These are phyloP conservation scores for Boehmeria nivea DNA, from an alignment of 306 rosid species.

Conservation along the genomic window DNA sequence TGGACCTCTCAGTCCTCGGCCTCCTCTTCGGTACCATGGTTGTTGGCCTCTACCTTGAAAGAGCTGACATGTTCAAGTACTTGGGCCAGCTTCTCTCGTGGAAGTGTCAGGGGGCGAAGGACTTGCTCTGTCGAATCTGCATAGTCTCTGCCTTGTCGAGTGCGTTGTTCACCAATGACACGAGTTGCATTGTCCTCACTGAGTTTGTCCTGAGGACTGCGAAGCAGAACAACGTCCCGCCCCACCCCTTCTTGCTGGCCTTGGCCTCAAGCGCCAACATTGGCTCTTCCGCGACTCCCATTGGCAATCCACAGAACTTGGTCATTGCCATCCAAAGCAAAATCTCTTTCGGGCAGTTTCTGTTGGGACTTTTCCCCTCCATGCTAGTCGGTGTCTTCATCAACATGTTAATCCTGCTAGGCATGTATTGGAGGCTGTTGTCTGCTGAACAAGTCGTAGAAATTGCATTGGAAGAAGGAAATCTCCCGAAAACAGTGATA, in stretches of 20 bases:
- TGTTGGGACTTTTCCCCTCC: slow-evolving; percentile 66
- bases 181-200: slow-evolving; percentile 75
- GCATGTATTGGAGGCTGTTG: slow-evolving; percentile 60
- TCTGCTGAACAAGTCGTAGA: slow-evolving; percentile 50
- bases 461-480: slow-evolving; percentile 39
- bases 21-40: slow-evolving; percentile 96
- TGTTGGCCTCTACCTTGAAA: slow-evolving; percentile 82
- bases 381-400: slow-evolving; percentile 65
- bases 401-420: slow-evolving; percentile 55
- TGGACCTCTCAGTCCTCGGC: slow-evolving; percentile 83
- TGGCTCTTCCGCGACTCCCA: slow-evolving; percentile 87
- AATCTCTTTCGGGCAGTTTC: slow-evolving; percentile 59
- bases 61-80: slow-evolving; percentile 85
- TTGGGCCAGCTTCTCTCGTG: slow-evolving; percentile 72
- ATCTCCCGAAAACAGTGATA: slow-evolving; percentile 34
- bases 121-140: slow-evolving; percentile 69
- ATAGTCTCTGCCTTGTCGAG: slow-evolving; percentile 76
- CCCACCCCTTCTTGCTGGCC: slow-evolving; percentile 84
- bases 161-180: slow-evolving; percentile 84
- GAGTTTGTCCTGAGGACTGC: slow-evolving; percentile 77
- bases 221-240: slow-evolving; percentile 71
- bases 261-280: slow-evolving; percentile 91
- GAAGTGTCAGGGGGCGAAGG: slow-evolving; percentile 81
- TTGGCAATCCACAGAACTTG: slow-evolving; percentile 88
- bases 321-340: slow-evolving; percentile 73